Base-by-base conservation (phyloP, 164 flowering plant species). In the Magnolia kwangsiensis region DNA sequence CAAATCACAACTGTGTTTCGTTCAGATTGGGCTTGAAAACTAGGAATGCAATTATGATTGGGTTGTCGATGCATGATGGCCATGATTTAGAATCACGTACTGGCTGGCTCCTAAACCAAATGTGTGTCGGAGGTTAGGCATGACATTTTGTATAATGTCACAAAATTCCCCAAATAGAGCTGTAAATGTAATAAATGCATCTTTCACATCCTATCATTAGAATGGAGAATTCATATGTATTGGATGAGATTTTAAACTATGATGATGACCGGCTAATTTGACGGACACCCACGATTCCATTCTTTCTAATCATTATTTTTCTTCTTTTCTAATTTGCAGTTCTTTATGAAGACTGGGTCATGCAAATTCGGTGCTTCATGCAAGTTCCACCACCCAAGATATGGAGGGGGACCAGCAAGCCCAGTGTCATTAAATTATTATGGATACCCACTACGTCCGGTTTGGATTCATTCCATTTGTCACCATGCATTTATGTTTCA, bases 311-410 rank as follows among this genome's bases (percentile, higher is more conserved):
- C 51, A 23, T 70, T 50, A 63, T 69, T 29, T 37, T 45, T 55
- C 1, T 19, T 78, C 27, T 19, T 71, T 49, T 49, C 58, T 49
- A 2, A 63, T 80, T 58, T 85, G 85, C 91, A 96, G 99, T 92
- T 88, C 78, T 96, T 78, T 80, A 79, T 94, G 93, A 86, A 90
- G 85, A 93, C 96, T 23, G 98, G 99, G 55, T 84, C 86, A 65
- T 96, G 99, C 81, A 96, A 90, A 85, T 96, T 88, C 81, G 99
- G 99, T 74, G 74, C 90, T 77, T 87, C 98, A 24, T 96, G 99
- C 84, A 96, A 96, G 86, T 94, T 88, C 81, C 92, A 96, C 86
- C 99, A 96, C 80, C 99, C 99, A 14, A 89, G 83, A 80, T 82
- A 89, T 51, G 97, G 88, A 81, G 85, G 80, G 67, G 91, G 89